Evolutionary conservation across 2,329 filamentous ascomycete genomes (phyloP).

Genomic region (Fusarium sp.): DNA sequence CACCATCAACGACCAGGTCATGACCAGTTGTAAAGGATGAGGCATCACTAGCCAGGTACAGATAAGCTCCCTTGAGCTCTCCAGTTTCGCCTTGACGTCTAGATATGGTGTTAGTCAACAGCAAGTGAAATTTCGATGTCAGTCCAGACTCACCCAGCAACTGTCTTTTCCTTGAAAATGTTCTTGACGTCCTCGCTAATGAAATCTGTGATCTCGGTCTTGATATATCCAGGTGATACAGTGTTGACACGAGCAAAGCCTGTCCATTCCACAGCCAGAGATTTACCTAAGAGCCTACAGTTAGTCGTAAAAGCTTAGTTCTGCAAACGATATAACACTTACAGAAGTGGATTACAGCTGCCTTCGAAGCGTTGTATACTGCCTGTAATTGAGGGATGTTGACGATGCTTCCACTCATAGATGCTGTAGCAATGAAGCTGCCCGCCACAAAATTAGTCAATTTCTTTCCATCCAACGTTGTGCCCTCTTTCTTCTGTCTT

Average conservation of each 20-base stretch:
- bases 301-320: background rate
- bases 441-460: conserved; percentile 70
- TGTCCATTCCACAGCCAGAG: conserved; percentile 80
- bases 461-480: conserved; percentile 68
- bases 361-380: conserved; percentile 79
- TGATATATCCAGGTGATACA: conserved; percentile 79
- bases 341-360: conserved; percentile 69
- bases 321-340: conserved; percentile 37
- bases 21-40: conserved; percentile 83
- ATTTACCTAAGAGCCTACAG: conserved; percentile 62
- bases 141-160: conserved; percentile 68
- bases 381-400: conserved; percentile 81
- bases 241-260: conserved; percentile 78
- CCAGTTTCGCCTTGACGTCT: conserved; percentile 75
- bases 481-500: conserved; percentile 74
- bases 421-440: conserved; percentile 81
- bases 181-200: conserved; percentile 72
- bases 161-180: conserved; percentile 81
- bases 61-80: conserved; percentile 84
- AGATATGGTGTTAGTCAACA: conserved; percentile 19
- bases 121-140: background rate
- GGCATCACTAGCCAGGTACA: conserved; percentile 84
- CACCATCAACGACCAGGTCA: conserved; percentile 80
- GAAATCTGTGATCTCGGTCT: conserved; percentile 76
- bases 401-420: conserved; percentile 81